Percentiles rank a stretch among this genome's conserved stretches.
These are phyloP conservation scores for Jacaranda mimosifolia DNA, from an alignment of 257 asterid species.

Conservation along the genomic window DNA sequence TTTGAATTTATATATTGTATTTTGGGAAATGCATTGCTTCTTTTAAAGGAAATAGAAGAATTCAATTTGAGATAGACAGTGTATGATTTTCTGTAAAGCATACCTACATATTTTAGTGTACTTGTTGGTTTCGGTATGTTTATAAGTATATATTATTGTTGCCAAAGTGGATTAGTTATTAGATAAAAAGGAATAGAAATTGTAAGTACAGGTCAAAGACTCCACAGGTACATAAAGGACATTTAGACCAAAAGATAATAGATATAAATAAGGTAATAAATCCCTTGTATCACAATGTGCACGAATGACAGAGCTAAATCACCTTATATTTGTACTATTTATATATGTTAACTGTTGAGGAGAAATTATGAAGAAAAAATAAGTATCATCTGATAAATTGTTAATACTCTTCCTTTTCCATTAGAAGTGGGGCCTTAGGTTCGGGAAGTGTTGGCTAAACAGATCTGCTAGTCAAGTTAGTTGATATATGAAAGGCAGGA, in stretches of 20 bases:
- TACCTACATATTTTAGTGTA: neutral
- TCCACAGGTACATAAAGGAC: neutral
- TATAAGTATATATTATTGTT: neutral
- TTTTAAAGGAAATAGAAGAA: neutral
- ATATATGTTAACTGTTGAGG: neutral
- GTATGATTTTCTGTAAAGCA: neutral
- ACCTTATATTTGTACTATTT: neutral
- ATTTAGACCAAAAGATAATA: neutral
- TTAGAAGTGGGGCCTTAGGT: neutral
- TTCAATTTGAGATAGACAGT: neutral
- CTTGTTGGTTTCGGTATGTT: neutral
- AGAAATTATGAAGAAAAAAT: neutral
- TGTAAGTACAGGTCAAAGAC: neutral
- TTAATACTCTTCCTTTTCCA: neutral
- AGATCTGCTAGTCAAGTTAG: neutral
- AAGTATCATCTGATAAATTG: neutral
- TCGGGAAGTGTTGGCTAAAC: neutral
- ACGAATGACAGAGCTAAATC: neutral
- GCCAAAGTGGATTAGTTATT: neutral
- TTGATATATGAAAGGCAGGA: neutral
- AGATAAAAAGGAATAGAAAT: neutral
- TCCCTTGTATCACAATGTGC: neutral
- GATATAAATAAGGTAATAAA: neutral
- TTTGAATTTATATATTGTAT: neutral
- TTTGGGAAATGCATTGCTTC: neutral